phyloP scores from a whole-genome alignment of 768 basidiomycete species.

The Xerocomellus intermedius region DNA sequence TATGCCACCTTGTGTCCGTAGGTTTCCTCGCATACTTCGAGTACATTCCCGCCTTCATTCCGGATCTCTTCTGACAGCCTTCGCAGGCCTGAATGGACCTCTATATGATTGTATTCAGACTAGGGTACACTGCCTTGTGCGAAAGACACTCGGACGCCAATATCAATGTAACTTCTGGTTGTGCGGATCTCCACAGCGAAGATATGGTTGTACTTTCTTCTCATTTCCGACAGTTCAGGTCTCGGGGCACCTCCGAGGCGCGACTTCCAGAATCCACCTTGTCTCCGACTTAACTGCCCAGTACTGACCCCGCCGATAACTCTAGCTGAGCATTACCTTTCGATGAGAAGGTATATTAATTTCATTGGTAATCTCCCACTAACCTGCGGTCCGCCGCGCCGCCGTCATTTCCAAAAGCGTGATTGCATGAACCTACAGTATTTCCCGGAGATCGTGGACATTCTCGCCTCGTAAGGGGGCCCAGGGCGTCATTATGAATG shows the following conservation, averaged over 20 bases:
- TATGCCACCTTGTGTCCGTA: slow-evolving; percentile 7
- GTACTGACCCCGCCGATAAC: not conserved
- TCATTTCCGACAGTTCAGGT: slow-evolving; percentile 7
- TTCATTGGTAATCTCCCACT: not conserved
- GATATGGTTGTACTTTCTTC: not conserved
- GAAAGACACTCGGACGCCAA: not conserved
- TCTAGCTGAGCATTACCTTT: not conserved
- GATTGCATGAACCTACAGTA: not conserved
- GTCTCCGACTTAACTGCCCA: not conserved
- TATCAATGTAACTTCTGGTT: not conserved
- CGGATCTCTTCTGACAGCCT: slow-evolving; percentile 6
- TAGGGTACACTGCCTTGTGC: slow-evolving; percentile 8
- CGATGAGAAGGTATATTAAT: not conserved
- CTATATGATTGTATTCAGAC: not conserved
- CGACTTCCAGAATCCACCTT: not conserved
- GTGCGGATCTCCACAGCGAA: slow-evolving; percentile 12
- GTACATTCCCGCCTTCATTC: slow-evolving; percentile 11
- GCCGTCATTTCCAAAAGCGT: not conserved
- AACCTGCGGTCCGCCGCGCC: not conserved
- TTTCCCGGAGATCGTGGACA: not conserved
- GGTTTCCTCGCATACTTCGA: slow-evolving; percentile 1
- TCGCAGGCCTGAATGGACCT: slow-evolving; percentile 6
- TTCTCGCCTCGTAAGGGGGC: not conserved
- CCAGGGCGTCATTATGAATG: not conserved
- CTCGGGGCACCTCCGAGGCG: slow-evolving; percentile 6